Base-by-base conservation (phyloP, 2,329 filamentous ascomycete genomes). In the Arthrobotrys iridis region DNA sequence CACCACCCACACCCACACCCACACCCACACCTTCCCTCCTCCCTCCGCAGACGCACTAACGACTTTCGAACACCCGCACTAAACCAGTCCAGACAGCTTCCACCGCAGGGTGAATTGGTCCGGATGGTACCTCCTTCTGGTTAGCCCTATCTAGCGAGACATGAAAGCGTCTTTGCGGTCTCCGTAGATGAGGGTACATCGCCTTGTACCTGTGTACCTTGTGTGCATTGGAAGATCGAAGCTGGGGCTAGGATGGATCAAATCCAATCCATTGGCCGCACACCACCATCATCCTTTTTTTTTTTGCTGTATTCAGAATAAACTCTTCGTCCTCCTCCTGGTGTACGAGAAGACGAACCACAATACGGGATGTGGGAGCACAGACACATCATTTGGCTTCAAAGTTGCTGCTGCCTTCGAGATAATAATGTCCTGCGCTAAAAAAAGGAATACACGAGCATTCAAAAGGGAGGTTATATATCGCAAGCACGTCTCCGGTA, bases 41-140 rank as follows among this genome's bases (percentile, higher is more conserved):
- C 13, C 52, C 52, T 58, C 28, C 30, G 6, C 48, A 35, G 4
- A 18, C 55, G 24, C 22, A 13, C 50, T 33, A 18, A 60, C n/a
- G n/a, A n/a, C n/a, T n/a, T n/a, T n/a, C n/a, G n/a, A n/a, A n/a
- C n/a, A n/a, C 43, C 20, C 43, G 24, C 52, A 22, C 64, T 46
- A 45, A 24, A 35, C 15, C 22, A 30, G 46, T 20, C n/a, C 24
- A 57, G 30, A 13, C 37, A 35, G 22, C 57, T 26, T 46, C 43
- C 3, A 46, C 43, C 43, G 43, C 59, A 48, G 59, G 33, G 43
- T 71, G 57, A 63, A 71, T 71, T 63, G 66, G 66, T n/a, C n/a
- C n/a, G n/a, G n/a, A n/a, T 58, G 57, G 66, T 60, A 62, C 50
- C 10, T 10, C n/a, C 50, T 55, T 33, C 65, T 45, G 59, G 65